phyloP scores from a whole-genome alignment of 768 basidiomycete species.

The Termitomyces bulborhizus region DNA sequence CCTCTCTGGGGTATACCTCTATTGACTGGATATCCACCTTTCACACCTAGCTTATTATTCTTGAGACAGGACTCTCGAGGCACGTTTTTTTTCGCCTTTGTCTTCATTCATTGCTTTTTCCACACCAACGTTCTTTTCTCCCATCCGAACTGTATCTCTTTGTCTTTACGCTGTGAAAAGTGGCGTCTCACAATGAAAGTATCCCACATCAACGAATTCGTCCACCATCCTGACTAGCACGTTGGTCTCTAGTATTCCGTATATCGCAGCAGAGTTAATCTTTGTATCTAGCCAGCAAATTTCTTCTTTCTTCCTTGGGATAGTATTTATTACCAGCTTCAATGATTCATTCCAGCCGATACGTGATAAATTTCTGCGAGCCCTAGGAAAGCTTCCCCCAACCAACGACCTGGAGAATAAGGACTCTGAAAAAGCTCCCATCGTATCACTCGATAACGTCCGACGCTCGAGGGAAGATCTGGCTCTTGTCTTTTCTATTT shows the following conservation, averaged over 20 bases:
- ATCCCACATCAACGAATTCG: constrained; percentile 7
- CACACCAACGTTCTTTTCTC: not conserved
- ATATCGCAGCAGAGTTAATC: not conserved
- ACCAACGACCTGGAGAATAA: constrained; percentile 5
- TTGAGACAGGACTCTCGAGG: constrained; percentile 9
- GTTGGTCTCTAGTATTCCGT: not conserved
- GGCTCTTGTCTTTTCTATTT: constrained; percentile 10
- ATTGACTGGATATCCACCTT: too few species aligned
- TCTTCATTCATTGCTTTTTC: not conserved
- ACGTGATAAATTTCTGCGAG: not conserved
- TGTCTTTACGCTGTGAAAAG: not conserved
- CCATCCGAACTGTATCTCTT: constrained; percentile 3
- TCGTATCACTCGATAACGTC: not conserved
- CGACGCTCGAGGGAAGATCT: not conserved
- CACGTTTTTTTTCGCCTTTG: not conserved
- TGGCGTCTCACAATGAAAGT: constrained; percentile 1
- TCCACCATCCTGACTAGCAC: constrained; percentile 11
- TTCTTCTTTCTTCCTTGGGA: constrained; percentile 13
- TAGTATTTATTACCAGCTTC: constrained; percentile 13
- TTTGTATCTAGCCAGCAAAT: constrained; percentile 8
- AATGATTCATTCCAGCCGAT: constrained; percentile 12
- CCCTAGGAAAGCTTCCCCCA: not conserved
- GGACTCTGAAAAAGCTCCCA: constrained; percentile 4
- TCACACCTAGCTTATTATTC: not conserved
- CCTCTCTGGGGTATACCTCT: constrained; percentile 2